A percentile compares a stretch with the other conserved stretches of the same genome.
Evolutionary conservation across 2,329 filamentous ascomycete species (phyloP).

Genomic region (Colletotrichum lindemuthianum): DNA sequence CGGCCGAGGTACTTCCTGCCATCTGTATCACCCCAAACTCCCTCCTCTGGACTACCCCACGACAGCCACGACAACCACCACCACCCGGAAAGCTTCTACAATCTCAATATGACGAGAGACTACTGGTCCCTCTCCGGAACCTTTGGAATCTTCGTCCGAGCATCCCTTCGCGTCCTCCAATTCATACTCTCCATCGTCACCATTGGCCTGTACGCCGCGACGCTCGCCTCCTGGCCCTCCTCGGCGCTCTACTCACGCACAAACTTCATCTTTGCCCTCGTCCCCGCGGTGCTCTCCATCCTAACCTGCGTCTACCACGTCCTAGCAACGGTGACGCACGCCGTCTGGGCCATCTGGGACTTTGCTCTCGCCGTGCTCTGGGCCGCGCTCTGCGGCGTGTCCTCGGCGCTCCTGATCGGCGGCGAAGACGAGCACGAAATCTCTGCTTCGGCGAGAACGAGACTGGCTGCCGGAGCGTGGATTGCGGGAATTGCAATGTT

Average conservation of each 20-base stretch:
- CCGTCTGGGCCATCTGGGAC: slow-evolving; percentile 31
- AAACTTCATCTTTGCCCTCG: slow-evolving; percentile 29
- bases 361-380: slow-evolving; percentile 26
- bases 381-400: slow-evolving; percentile 29
- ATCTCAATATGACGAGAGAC: slow-evolving; percentile 16
- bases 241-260: background rate
- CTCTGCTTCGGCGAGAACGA: background rate
- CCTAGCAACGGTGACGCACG: slow-evolving; percentile 26
- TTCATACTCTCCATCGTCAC: slow-evolving; percentile 29
- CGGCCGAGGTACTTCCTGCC: background rate
- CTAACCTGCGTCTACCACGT: slow-evolving; percentile 24
- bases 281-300: slow-evolving; percentile 15
- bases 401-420: background rate
- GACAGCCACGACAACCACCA: background rate
- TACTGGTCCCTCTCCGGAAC: slow-evolving; percentile 29
- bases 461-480: slow-evolving; percentile 24
- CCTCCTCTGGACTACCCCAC: background rate
- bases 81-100: background rate
- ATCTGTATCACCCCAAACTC: background rate
- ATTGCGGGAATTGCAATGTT: slow-evolving; percentile 24
- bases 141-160: slow-evolving; percentile 24
- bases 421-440: background rate
- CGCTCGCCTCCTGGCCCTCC: slow-evolving; percentile 18
- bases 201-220: slow-evolving; percentile 26
- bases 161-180: slow-evolving; percentile 26